Evolutionary conservation across 371 early-diverging fungal genomes (phyloP).

Genomic region (Lichtheimia corymbifera): DNA sequence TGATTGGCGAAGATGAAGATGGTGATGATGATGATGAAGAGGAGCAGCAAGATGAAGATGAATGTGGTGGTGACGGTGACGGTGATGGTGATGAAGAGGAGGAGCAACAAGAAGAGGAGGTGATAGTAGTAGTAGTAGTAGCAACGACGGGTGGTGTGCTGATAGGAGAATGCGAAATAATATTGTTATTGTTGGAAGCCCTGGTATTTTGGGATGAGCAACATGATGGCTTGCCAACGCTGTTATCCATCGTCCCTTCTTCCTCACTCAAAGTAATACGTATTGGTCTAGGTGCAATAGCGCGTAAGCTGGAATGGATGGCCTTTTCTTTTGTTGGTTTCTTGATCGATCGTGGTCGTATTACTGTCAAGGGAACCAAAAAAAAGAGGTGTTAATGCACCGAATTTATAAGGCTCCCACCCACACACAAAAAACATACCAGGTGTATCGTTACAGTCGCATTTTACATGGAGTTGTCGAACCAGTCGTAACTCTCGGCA

Average conservation of each 20-base stretch:
- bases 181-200: conserved; percentile 3
- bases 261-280: not conserved
- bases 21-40: not conserved
- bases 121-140: not conserved
- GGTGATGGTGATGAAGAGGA: not conserved
- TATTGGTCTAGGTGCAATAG: conserved; percentile 23
- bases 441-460: conserved; percentile 56
- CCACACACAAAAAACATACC: not conserved
- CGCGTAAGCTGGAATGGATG: conserved; percentile 7
- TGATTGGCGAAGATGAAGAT: not conserved
- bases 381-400: too few relatives aligned
- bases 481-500: conserved; percentile 74
- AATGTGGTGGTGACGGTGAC: not conserved
- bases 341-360: not conserved
- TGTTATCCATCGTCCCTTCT: too few relatives aligned
- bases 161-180: not conserved
- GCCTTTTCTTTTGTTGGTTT: conserved; percentile 2
- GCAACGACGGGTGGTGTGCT: conserved; percentile 1
- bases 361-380: too few relatives aligned
- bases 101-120: not conserved
- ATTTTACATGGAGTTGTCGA: conserved; percentile 74
- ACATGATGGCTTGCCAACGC: too few relatives aligned
- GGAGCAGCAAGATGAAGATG: not conserved
- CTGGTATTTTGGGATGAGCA: too few relatives aligned
- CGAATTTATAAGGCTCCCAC: too few relatives aligned